Percentiles rank a stretch among this genome's conserved stretches.
phyloP scores from a whole-genome alignment of 2,329 filamentous ascomycete genomes.

The Botrytis porri region DNA sequence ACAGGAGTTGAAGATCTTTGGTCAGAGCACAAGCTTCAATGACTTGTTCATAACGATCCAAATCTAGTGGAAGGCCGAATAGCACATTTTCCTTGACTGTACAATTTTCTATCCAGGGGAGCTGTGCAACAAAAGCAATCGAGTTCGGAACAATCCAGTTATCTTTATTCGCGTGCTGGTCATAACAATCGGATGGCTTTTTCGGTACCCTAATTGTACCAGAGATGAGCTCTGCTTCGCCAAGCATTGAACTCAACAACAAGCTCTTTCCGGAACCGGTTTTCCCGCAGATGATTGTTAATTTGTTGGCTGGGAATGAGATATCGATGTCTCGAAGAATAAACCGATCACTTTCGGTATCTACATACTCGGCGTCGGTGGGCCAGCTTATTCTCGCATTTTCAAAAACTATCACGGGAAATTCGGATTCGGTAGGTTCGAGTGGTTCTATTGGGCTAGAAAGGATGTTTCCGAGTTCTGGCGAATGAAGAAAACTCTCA shows the following conservation, averaged over 20 bases:
- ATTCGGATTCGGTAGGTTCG: conserved; percentile 40
- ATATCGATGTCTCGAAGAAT: conserved; percentile 62
- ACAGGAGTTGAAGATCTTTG: conserved; percentile 70
- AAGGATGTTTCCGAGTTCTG: conserved; percentile 56
- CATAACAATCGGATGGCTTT: conserved; percentile 48
- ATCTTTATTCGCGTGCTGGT: conserved; percentile 54
- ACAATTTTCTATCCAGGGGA: conserved; percentile 81
- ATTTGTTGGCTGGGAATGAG: conserved; percentile 62
- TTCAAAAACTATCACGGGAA: conserved; percentile 53
- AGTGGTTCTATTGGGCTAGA: conserved; percentile 41
- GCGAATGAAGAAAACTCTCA: conserved; percentile 64
- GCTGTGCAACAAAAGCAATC: conserved; percentile 72
- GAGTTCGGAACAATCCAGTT: conserved; percentile 67
- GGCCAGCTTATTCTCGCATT: conserved; percentile 65
- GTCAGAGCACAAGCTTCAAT: conserved; percentile 67
- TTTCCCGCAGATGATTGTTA: conserved; percentile 72
- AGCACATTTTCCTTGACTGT: conserved; percentile 73
- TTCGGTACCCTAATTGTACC: conserved; percentile 57
- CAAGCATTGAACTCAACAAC: conserved; percentile 68
- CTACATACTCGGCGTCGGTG: conserved; percentile 20
- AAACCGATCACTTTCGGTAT: conserved; percentile 43
- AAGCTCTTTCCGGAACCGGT: conserved; percentile 77
- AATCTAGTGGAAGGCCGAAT: conserved; percentile 67
- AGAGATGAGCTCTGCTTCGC: conserved; percentile 66
- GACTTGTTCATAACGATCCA: conserved; percentile 64